phyloP scores from a whole-genome alignment of 2,329 filamentous ascomycete genomes.

The Herpotrichia juniperi region DNA sequence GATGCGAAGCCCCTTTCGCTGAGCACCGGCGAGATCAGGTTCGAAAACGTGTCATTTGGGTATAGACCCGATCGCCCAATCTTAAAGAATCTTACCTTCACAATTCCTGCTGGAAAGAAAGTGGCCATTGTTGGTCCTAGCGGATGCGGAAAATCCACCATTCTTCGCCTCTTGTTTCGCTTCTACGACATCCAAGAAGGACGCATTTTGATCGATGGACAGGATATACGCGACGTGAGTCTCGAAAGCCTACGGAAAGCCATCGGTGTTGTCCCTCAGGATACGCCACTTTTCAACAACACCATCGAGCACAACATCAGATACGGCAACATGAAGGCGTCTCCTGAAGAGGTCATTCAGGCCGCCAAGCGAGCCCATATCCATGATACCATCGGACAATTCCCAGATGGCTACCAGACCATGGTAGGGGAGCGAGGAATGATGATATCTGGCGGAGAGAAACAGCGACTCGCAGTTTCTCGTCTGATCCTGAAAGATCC shows the following conservation, averaged over 20 bases:
- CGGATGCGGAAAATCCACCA: conserved; percentile 94
- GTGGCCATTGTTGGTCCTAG: conserved; percentile 94
- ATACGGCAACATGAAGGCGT: conserved; percentile 83
- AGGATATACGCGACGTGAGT: conserved; percentile 84
- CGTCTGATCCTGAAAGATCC: conserved; percentile 87
- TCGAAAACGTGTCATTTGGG: conserved; percentile 94
- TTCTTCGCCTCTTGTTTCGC: conserved; percentile 88
- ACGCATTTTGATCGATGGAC: conserved; percentile 87
- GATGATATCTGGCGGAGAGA: conserved; percentile 92
- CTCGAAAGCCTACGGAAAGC: conserved; percentile 81
- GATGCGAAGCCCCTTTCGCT: conserved; percentile 76
- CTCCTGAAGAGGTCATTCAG: conserved; percentile 72
- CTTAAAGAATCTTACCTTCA: conserved; percentile 80
- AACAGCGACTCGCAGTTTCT: conserved; percentile 86
- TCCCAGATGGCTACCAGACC: conserved; percentile 88
- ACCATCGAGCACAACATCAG: conserved; percentile 95
- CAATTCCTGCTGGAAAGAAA: conserved; percentile 94
- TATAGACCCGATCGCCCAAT: conserved; percentile 89
- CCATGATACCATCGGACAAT: conserved; percentile 72
- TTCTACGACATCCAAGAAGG: conserved; percentile 90
- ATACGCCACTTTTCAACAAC: conserved; percentile 96
- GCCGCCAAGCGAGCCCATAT: conserved; percentile 85
- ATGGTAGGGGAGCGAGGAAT: conserved; percentile 92
- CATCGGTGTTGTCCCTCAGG: conserved; percentile 96
- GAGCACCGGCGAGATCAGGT: conserved; percentile 84